phyloP scores from a whole-genome alignment of 1,284 basidiomycete genomes.

The Heterobasidion occidentale region DNA sequence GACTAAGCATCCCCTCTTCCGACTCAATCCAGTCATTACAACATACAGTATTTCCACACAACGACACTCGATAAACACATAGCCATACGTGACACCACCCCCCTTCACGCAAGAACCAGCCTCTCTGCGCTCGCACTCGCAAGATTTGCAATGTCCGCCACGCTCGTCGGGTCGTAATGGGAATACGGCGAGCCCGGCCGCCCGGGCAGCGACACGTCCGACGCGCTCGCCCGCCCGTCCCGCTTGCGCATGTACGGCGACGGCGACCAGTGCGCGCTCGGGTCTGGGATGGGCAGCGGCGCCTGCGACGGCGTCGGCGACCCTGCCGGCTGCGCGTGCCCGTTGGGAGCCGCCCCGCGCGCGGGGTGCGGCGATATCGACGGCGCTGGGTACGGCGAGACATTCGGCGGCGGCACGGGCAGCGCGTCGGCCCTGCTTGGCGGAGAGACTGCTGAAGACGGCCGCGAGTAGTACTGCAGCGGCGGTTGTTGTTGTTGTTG shows the following conservation, averaged over 20 bases:
- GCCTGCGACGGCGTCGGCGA: not conserved
- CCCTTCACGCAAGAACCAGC: not conserved
- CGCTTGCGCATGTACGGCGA: not conserved
- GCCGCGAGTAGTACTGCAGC: not conserved
- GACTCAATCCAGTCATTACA: too few species aligned
- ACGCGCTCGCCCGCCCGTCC: not conserved
- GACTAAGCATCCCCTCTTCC: not conserved
- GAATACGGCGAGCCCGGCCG: slow-evolving; percentile 9
- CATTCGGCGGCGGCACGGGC: slow-evolving; percentile 8
- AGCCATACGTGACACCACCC: too few species aligned
- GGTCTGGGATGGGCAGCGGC: not conserved
- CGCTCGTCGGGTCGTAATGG: slow-evolving; percentile 8
- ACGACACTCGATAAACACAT: too few species aligned
- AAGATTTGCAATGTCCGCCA: slow-evolving; percentile 8
- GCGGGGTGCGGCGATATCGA: not conserved
- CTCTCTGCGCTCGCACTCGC: slow-evolving; percentile 9
- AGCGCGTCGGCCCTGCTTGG: slow-evolving; percentile 2
- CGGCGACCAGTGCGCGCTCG: slow-evolving; percentile 5
- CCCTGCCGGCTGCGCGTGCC: too few species aligned
- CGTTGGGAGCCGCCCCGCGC: too few species aligned
- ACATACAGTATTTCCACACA: too few species aligned
- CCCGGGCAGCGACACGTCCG: slow-evolving; percentile 9
- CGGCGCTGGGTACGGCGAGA: not conserved
- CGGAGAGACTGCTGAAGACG: not conserved
- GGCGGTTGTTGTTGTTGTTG: not conserved